phyloP scores from a whole-genome alignment of 108 stramenopile species.

The Parietichytrium sp. region DNA sequence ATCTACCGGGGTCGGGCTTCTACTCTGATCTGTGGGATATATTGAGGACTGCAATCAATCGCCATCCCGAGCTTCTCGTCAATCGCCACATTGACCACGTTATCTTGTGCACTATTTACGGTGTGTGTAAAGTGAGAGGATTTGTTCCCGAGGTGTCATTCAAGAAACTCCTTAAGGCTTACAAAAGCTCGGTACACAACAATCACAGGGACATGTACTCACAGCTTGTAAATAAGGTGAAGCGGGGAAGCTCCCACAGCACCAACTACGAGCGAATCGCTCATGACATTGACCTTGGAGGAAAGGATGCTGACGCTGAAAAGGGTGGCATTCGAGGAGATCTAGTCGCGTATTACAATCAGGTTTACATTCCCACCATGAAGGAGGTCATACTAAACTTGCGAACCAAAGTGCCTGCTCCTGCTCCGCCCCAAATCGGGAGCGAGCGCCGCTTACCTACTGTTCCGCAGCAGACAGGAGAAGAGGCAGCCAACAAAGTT shows the following conservation, averaged over 20 bases:
- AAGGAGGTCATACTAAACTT: not conserved
- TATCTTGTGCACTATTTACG: constrained; percentile 9
- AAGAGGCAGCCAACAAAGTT: no score
- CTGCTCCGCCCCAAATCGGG: not conserved
- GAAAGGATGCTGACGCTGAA: no score
- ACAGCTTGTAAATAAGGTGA: no score
- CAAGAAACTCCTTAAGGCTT: not conserved
- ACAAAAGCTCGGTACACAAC: constrained; percentile 15
- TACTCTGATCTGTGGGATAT: constrained; percentile 2
- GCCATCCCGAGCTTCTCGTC: not conserved
- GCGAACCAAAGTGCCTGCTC: not conserved
- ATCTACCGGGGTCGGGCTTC: not conserved
- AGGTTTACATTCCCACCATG: constrained; percentile 23
- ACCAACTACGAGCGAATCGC: no score
- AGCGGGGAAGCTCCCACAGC: no score
- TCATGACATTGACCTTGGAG: no score
- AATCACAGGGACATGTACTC: no score
- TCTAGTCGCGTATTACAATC: constrained; percentile 14
- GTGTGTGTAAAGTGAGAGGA: not conserved
- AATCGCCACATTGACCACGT: not conserved
- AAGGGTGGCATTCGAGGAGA: no score
- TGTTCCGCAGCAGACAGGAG: no score
- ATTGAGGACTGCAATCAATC: constrained; percentile 18
- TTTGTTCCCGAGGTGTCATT: not conserved
- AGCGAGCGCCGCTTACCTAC: not conserved